Evolutionary conservation across 2,329 filamentous ascomycete species (phyloP), one percentile per base, ranked within the genome.

Genomic region (Immersiporthe knoxdaviesiana): DNA sequence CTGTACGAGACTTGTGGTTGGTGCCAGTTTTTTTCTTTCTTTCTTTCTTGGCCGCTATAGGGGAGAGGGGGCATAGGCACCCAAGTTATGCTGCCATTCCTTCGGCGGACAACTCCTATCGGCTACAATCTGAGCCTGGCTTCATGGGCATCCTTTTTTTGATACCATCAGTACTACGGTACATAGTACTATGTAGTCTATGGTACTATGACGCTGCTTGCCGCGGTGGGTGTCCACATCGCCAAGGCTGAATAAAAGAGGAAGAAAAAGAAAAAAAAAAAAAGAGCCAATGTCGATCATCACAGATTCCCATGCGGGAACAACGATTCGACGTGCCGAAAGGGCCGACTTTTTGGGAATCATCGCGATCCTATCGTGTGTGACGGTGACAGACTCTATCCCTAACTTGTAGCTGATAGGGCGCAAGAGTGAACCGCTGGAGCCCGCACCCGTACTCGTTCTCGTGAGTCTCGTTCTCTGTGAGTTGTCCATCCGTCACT

Each of bases 1-100:
- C 41, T 63, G 56, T 63, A 50, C 61, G 61, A 47, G 35, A 35
- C n/a, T n/a, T n/a, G 61, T 18, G 24, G 27, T 30, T 37, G 35
- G 32, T n/a, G 59, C 59, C 44, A 6, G 6, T n/a, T 47, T 47
- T 21, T n/a, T n/a, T n/a, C n/a, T n/a, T n/a, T n/a, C n/a, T n/a
- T n/a, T n/a, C n/a, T n/a, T n/a, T n/a, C n/a, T n/a, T n/a, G 59
- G 52, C 14, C 52, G 27, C 52, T 18, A 30, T 32, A 47, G 52
- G 27, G 47, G 50, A 8, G 35, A 35, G 35, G 35, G 35, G 11
- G 2, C 24, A 32, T 56, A 56, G 52, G 52, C 52, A 56, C 27
- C 52, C 52, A 30, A 56, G 21, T 30, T 56, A 56, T 30, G 52
- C 52, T 27, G 52, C 52, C 52, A 30, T 56, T 56, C 52, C 52